Percentiles rank a stretch among this genome's conserved stretches.
phyloP scores from a whole-genome alignment of 768 basidiomycete species.

The Hysterangium stoloniferum region DNA sequence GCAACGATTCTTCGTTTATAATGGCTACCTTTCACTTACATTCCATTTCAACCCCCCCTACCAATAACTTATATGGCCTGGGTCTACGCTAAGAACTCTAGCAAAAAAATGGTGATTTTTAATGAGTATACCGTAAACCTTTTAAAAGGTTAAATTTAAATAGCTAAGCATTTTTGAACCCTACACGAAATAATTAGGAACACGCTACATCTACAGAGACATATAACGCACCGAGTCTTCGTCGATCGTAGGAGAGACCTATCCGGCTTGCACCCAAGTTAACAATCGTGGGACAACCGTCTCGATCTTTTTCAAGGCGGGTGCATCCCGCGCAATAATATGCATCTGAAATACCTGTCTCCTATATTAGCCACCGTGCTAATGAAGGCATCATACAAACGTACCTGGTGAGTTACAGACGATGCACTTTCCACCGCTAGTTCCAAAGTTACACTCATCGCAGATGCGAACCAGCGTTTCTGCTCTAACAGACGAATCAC shows the following conservation, averaged over 20 bases:
- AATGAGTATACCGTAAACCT: no score
- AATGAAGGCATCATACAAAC: conserved; percentile 15
- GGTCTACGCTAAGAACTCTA: no score
- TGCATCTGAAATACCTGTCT: conserved; percentile 90
- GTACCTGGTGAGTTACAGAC: conserved; percentile 93
- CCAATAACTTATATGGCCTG: no score
- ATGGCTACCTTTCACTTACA: no score
- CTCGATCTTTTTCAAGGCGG: conserved; percentile 90
- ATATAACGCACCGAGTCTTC: conserved; percentile 56
- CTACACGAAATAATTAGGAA: no score
- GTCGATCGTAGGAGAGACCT: conserved; percentile 86
- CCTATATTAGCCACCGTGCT: neutral
- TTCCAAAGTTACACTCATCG: conserved; percentile 99
- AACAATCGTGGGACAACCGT: conserved; percentile 98
- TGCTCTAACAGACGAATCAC: conserved; percentile 98
- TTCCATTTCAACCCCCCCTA: no score
- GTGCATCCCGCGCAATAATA: conserved; percentile 99
- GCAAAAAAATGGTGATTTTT: no score
- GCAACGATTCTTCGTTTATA: no score
- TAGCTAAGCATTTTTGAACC: no score
- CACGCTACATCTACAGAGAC: no score
- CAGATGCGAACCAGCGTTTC: conserved; percentile 97
- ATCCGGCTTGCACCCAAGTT: conserved; percentile 93
- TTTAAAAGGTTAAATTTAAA: no score
- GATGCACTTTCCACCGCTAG: conserved; percentile 95